Base-by-base conservation (phyloP, 257 asterid genomes). In the Solanum corneliomulleri region DNA sequence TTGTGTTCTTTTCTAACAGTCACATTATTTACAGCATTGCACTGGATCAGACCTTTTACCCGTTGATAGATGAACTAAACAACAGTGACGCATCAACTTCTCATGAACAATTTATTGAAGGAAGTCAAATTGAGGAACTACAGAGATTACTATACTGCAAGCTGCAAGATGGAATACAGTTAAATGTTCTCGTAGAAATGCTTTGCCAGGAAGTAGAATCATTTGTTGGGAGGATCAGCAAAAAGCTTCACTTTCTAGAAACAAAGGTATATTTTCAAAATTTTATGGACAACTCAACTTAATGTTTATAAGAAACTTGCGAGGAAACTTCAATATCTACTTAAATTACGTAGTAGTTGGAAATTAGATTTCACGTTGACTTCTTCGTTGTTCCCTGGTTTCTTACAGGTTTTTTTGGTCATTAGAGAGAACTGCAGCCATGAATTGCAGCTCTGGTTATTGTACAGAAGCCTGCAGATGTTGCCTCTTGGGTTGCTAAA, bases 401-500 rank as follows among this genome's bases (percentile, higher is more conserved):
- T 87, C 75, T 76, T 91, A 90, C 92, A 96, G 99, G 94, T 94
- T 69, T 90, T 93, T 88, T 91, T 94, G 69, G 87, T 90, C 84
- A 90, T 96, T 87, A 82, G 91, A 88, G 88, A 89, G 89, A 92
- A 86, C 64, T 96, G 97, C 92, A 88, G 91, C 89, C 56, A 81
- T 35, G 96, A 91, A 87, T 89, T 90, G 92, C 98, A 93, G 92
- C 88, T 91, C 64, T 94, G 97, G 99, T 90, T 96, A 81, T 85
- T 94, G 82, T 93, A 91, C 89, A 91, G 93, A 85, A 89, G 95
- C 92, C 95, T 95, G 45, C 90, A 88, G 81, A 92, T 91, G 89
- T 93, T 96, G 96, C 99, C 99, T 41, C 95, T 96, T 81, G 99
- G 98, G 84, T 88, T 94, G 89, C 94, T 96, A 74, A 94, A 90